Evolutionary conservation across 805 yeast species (phyloP), one percentile per base, ranked within the genome.

Genomic region (Diddensiella caesifluorescens): DNA sequence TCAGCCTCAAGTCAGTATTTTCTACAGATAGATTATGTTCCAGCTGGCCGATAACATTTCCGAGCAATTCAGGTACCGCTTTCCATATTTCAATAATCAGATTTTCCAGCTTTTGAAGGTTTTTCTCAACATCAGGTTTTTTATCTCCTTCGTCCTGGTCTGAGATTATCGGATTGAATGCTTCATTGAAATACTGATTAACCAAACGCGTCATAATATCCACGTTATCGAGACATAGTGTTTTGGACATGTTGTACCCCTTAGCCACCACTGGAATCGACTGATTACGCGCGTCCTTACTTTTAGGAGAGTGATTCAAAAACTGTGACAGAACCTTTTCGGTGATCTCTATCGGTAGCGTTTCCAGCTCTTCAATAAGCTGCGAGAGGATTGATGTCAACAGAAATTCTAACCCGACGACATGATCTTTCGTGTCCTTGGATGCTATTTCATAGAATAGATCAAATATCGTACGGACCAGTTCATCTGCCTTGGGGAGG

Each of bases 111-210:
- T 79, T 80, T 7, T 66, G 67, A 40, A 84, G 61, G 16, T 74
- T 75, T 13, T 31, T 44, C 3, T 39, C 40, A 5, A 13, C 23
- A 10, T 42, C 49, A 10, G 51, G 59, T 21, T 51, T 55, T 12
- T 51, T 48, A 9, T 52, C 57, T 9, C 56, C 51, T 13, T 45
- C 57, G 20, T 53, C 55, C n/a, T 46, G 54, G 10, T 52, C 53
- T 4, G 43, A 46, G 7, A 48, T 50, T 13, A 49, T 32, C 9
- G 29, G 19, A 54, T n/a, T 56, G 6, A 87, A 58, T 45, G 78
- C 69, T 53, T 87, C 95, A 0, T 95, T 80, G 49, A 86, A 83
- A 51, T 80, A 81, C 56, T 80, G 88, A 2, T 94, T 82, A 25
- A 85, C 67, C 47, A 77, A 77, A 49, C 95, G 73, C 12, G 90